Evolutionary conservation across 1,284 basidiomycete genomes (phyloP), one percentile per base, ranked within the genome.

Genomic region (Pterulicium gracile): DNA sequence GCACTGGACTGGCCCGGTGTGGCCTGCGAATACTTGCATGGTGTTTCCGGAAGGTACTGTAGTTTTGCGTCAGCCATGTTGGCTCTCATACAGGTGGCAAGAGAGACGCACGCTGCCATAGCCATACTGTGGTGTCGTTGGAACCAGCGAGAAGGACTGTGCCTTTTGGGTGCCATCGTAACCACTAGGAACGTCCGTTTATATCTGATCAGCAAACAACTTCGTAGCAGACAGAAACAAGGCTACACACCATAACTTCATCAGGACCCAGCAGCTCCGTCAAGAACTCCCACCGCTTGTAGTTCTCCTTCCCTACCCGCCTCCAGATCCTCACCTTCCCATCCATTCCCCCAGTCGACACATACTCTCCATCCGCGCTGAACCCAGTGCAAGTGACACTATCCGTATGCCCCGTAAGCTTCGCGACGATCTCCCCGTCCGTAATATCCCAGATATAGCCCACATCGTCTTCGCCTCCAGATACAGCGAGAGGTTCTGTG

Each of bases 271-370:
- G 86, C 43, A 98, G 68, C 60, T 88, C 88, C 4, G 88, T 91
- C 59, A 96, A 68, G 61, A 97, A 94, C 61, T 93, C 90, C 93
- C 95, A 98, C 45, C 68, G 74, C 51, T 69, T 75, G 66, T 79
- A 92, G 49, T 82, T 69, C 42, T 82, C 79, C 50, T 72, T 80
- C 12, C 79, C 81, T 12, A 89, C 83, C 56, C 87, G 73, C 60
- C 83, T 70, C 94, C 94, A 99, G 48, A 98, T 70, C 52, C 92
- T 75, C 18, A 98, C 83, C 58, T 81, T 84, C 5, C 96, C 95
- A 59, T 99, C 95, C 91, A 99, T 97, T 0, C 95, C 94, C 15
- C 92, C 95, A 0, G 93, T 97, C 12, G 95, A 84, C 49, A 95
- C 75, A 73, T 95, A 74, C 62, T 95, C 84, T 7, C 96, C 95